Evolutionary conservation across 2,329 filamentous ascomycete species (phyloP).

Genomic region (Penicillium janthinellum): DNA sequence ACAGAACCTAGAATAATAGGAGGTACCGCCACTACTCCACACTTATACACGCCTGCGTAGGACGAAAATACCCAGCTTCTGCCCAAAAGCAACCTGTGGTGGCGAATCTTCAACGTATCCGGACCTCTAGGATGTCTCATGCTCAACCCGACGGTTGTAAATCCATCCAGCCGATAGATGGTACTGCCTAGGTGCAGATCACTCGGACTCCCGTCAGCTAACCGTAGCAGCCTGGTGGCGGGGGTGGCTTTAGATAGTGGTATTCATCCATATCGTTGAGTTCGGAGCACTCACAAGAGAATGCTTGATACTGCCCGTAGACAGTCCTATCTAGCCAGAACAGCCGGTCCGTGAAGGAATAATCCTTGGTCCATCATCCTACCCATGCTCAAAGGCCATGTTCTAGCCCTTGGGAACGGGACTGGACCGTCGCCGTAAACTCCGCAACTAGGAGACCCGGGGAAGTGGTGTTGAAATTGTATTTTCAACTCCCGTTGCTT

Average conservation of each 20-base stretch:
- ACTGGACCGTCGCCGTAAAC: slow-evolving; percentile 8
- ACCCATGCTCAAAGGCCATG: not conserved
- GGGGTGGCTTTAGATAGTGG: not conserved
- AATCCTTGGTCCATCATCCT: not conserved
- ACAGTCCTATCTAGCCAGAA: not conserved
- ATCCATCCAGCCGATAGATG: slow-evolving; percentile 11
- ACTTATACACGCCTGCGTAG: slow-evolving; percentile 16
- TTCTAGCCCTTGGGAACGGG: slow-evolving; percentile 11
- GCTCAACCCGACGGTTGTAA: slow-evolving; percentile 7
- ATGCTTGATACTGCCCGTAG: not conserved
- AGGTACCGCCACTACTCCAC: slow-evolving; percentile 20
- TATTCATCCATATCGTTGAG: not conserved
- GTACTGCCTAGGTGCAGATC: not conserved
- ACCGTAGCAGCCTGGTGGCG: not conserved
- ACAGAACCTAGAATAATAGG: not conserved
- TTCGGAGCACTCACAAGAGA: not conserved
- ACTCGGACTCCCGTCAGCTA: not conserved
- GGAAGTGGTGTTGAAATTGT: not conserved
- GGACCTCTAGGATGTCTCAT: not conserved
- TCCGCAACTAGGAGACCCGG: slow-evolving; percentile 9
- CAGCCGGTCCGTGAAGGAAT: not conserved
- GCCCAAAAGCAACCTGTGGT: not conserved
- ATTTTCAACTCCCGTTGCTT: not conserved
- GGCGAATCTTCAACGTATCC: not conserved
- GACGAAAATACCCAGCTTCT: not conserved